phyloP scores from a whole-genome alignment of 1,139 yeast genomes.

The Saccharomyces hybrid region DNA sequence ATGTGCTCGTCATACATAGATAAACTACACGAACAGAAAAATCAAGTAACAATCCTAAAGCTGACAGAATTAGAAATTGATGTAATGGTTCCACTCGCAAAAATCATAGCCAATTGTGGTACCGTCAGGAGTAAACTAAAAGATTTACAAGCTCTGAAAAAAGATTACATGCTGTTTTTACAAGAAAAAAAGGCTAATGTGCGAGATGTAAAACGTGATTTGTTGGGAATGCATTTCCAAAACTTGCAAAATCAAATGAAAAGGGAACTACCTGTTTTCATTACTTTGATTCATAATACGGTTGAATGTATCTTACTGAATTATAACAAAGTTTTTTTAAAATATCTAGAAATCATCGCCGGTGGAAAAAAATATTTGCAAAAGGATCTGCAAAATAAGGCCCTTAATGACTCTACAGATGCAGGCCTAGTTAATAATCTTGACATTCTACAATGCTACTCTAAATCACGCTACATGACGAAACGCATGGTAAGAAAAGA shows the following conservation, averaged over 20 bases:
- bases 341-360: conserved; percentile 26
- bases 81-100: conserved; percentile 26
- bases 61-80: conserved; percentile 22
- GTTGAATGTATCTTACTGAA: conserved; percentile 16
- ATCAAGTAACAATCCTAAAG: conserved; percentile 24
- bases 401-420: conserved; percentile 11
- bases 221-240: conserved; percentile 27
- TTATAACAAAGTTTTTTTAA: conserved; percentile 22
- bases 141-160: conserved; percentile 28
- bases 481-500: conserved; percentile 29
- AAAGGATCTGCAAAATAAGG: conserved; percentile 19
- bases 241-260: conserved; percentile 27
- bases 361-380: conserved; percentile 26
- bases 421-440: conserved; percentile 27
- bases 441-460: conserved; percentile 33
- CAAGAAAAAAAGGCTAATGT: conserved; percentile 21
- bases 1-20: conserved; percentile 17
- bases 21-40: conserved; percentile 20
- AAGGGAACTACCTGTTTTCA: conserved; percentile 30
- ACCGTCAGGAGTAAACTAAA: conserved; percentile 24
- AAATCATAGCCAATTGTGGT: conserved; percentile 21
- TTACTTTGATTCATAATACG: conserved; percentile 15
- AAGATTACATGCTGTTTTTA: conserved; percentile 28
- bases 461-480: conserved; percentile 25
- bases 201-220: conserved; percentile 24